Evolutionary conservation across 768 basidiomycete species (phyloP).

Genomic region (Tephrocybe sp.): DNA sequence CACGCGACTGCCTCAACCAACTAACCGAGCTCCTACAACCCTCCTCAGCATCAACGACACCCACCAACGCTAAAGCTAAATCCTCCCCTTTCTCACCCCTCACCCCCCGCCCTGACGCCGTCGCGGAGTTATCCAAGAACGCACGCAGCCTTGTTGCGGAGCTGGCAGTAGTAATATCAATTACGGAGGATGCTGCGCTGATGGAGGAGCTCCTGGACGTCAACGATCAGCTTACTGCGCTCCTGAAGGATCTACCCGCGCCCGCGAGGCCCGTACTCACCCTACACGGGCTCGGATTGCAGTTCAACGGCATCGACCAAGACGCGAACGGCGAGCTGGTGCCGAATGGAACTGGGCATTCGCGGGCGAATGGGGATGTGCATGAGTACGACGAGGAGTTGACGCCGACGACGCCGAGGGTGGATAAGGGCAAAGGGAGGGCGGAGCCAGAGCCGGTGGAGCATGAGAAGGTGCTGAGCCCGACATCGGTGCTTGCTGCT

Average conservation of each 20-base stretch:
- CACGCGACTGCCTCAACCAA: conserved; percentile 38
- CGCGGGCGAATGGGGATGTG: conserved; percentile 9
- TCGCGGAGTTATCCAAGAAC: conserved; percentile 40
- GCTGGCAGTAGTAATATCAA: conserved; percentile 53
- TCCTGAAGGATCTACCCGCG: conserved; percentile 51
- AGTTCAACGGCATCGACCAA: conserved; percentile 25
- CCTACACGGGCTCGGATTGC: conserved; percentile 46
- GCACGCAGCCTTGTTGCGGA: conserved; percentile 54
- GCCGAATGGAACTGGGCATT: conserved; percentile 16
- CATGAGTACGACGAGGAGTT: conserved; percentile 26
- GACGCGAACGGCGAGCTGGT: conserved; percentile 8
- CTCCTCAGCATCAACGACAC: background rate
- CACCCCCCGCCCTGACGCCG: conserved; percentile 10
- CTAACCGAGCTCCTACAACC: conserved; percentile 31
- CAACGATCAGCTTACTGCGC: conserved; percentile 67
- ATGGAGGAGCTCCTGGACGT: conserved; percentile 69
- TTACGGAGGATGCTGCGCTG: conserved; percentile 55
- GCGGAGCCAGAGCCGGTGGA: conserved; percentile 70
- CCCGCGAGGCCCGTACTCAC: conserved; percentile 38
- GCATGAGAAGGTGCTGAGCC: conserved; percentile 71
- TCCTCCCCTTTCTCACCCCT: conserved; percentile 18
- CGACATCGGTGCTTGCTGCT: conserved; percentile 49
- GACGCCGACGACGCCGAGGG: conserved; percentile 55
- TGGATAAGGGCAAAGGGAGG: conserved; percentile 79
- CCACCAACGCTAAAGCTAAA: conserved; percentile 4